A percentile compares a stretch with the other conserved stretches of the same genome.
Evolutionary conservation across 495 filamentous ascomycete species (phyloP).

Genomic region (Neurospora pannonica): DNA sequence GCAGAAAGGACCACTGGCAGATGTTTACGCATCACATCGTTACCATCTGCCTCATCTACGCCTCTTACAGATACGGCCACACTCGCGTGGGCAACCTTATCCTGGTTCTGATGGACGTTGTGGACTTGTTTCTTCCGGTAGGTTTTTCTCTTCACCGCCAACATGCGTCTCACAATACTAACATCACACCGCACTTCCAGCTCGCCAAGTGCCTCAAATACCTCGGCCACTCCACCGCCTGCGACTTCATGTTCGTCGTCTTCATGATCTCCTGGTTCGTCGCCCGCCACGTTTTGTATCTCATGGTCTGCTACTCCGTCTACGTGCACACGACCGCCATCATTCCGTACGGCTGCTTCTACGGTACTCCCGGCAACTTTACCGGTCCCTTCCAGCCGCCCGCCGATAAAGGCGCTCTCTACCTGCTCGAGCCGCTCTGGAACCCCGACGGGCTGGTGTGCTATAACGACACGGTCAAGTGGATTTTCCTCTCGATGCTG

Average conservation of each 20-base stretch:
- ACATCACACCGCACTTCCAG: constrained; percentile 31
- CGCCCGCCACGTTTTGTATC: constrained; percentile 74
- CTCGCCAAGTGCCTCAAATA: constrained; percentile 94
- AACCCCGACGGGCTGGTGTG: constrained; percentile 62
- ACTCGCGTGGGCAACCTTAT: constrained; percentile 84
- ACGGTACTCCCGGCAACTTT: constrained; percentile 36
- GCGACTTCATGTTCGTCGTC: constrained; percentile 76
- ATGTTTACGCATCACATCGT: constrained; percentile 95
- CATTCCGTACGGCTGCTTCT: constrained; percentile 65
- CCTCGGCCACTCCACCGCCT: constrained; percentile 59
- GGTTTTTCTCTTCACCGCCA: constrained; percentile 23
- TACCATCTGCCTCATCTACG: constrained; percentile 68
- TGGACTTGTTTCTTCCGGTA: constrained; percentile 82
- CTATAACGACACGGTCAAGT: constrained; percentile 62
- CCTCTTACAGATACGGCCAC: constrained; percentile 74
- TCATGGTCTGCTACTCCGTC: constrained; percentile 67
- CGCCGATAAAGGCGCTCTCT: constrained; percentile 44
- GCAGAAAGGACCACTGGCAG: constrained; percentile 87
- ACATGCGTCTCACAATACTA: constrained; percentile 1
- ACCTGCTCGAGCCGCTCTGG: constrained; percentile 62
- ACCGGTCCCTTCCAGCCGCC: constrained; percentile 45
- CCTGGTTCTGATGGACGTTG: constrained; percentile 85
- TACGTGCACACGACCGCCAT: constrained; percentile 55
- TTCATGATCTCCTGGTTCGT: constrained; percentile 83
- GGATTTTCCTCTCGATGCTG: constrained; percentile 64